Conservation (phyloP, 352 stramenopile species). For the Globisporangium carolinianum region DNA sequence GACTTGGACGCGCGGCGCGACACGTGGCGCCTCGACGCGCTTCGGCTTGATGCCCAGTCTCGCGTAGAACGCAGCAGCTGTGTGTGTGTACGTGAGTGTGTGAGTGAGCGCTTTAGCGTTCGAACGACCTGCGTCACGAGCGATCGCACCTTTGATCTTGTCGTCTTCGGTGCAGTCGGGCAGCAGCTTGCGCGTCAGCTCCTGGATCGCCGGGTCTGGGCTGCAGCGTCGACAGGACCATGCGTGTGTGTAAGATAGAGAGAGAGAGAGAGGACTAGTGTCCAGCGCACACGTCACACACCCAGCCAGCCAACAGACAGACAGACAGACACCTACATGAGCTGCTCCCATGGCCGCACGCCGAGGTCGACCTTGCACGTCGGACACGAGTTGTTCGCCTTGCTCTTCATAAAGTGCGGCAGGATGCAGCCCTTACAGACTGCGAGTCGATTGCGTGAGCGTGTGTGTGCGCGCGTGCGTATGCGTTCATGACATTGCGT, state of each 20-base stretch:
- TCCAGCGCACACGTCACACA: too few relatives aligned
- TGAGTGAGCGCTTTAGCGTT: not conserved
- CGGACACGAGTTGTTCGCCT: slow-evolving; percentile 28
- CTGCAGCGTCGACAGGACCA: slow-evolving; percentile 14
- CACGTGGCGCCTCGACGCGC: slow-evolving; percentile 9
- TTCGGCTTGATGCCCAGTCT: slow-evolving; percentile 58
- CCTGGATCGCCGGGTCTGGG: slow-evolving; percentile 49
- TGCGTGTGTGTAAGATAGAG: not conserved
- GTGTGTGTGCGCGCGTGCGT: not conserved
- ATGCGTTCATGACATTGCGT: not conserved
- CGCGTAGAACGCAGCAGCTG: slow-evolving; percentile 37
- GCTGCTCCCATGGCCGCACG: slow-evolving; percentile 39
- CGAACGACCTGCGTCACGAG: not conserved
- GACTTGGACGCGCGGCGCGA: slow-evolving; percentile 5
- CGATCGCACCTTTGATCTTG: slow-evolving; percentile 25
- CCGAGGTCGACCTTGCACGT: slow-evolving; percentile 38
- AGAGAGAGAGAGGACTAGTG: too few relatives aligned
- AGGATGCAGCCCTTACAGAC: slow-evolving; percentile 66
- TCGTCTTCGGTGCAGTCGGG: slow-evolving; percentile 35
- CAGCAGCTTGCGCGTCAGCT: slow-evolving; percentile 42
- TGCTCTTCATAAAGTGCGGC: slow-evolving; percentile 28
- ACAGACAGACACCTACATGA: slow-evolving; percentile 29
- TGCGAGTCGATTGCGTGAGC: slow-evolving; percentile 5
- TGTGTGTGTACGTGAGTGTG: not conserved
- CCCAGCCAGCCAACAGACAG: not conserved